These are phyloP conservation scores for Aspergillus panamensis DNA, from an alignment of 495 filamentous ascomycete species.

Conservation along the genomic window DNA sequence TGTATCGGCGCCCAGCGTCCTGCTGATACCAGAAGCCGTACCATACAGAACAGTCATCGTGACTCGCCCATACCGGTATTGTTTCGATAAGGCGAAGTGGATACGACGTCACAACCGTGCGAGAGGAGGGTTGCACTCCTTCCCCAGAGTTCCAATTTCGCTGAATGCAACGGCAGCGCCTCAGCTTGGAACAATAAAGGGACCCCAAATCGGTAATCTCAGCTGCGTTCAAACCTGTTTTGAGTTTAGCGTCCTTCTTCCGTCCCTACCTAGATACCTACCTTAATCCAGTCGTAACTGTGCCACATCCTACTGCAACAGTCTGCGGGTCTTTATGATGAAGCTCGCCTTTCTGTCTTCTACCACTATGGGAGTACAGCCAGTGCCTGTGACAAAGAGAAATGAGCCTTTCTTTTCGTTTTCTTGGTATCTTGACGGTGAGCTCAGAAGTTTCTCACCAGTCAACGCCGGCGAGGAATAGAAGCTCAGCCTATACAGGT, in stretches of 20 bases:
- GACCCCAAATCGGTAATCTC: neutral
- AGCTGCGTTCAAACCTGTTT: neutral
- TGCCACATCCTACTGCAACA: constrained; percentile 25
- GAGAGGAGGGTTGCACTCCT: constrained; percentile 9
- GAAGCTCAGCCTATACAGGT: no score
- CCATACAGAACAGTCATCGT: constrained; percentile 16
- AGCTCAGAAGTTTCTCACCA: no score
- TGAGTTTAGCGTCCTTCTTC: neutral
- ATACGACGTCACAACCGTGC: constrained; percentile 1
- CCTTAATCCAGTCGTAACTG: neutral
- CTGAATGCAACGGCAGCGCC: constrained; percentile 37
- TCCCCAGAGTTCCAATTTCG: constrained; percentile 24
- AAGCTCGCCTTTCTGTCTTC: neutral
- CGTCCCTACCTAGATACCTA: neutral
- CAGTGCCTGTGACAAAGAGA: neutral
- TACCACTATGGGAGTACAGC: neutral
- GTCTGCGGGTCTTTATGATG: constrained; percentile 4
- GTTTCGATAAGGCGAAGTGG: neutral
- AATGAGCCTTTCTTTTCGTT: neutral
- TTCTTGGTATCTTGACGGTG: no score
- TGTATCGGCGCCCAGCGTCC: neutral
- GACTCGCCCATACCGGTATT: neutral
- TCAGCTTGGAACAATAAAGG: constrained; percentile 3
- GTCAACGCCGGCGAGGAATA: no score
- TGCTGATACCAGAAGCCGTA: constrained; percentile 7